phyloP scores from a whole-genome alignment of 768 basidiomycete genomes.

The Suillus fuscotomentosus region DNA sequence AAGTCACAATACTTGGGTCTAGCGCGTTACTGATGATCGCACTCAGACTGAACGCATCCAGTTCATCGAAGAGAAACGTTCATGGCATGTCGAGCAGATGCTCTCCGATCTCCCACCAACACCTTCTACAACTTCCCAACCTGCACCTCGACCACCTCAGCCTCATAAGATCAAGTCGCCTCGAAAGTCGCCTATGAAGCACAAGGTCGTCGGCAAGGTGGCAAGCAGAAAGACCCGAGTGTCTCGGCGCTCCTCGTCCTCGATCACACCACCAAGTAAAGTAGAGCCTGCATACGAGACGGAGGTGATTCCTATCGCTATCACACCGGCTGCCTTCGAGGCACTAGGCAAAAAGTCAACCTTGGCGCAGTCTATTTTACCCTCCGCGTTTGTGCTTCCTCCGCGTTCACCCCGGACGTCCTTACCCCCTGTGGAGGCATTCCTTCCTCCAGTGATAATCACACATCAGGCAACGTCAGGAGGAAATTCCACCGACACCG shows the following conservation, averaged over 20 bases:
- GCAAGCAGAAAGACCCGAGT: constrained; percentile 44
- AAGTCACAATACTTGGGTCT: constrained; percentile 5
- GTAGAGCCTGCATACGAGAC: constrained; percentile 51
- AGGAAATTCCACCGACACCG: not conserved
- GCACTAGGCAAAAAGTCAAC: constrained; percentile 18
- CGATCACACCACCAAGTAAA: constrained; percentile 32
- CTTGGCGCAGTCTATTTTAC: constrained; percentile 49
- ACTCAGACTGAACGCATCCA: constrained; percentile 58
- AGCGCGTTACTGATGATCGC: constrained; percentile 7
- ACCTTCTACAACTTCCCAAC: constrained; percentile 27
- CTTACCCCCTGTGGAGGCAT: constrained; percentile 49
- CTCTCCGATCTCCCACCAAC: constrained; percentile 55
- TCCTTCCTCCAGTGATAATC: constrained; percentile 26
- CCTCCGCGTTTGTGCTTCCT: constrained; percentile 74
- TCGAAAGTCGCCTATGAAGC: constrained; percentile 45
- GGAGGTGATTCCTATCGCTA: constrained; percentile 40
- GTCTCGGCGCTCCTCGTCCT: constrained; percentile 46
- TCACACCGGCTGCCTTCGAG: constrained; percentile 25
- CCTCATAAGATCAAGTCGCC: constrained; percentile 31
- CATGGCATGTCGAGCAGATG: constrained; percentile 69
- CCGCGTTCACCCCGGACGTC: constrained; percentile 74
- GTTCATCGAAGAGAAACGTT: constrained; percentile 67
- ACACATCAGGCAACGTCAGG: constrained; percentile 15
- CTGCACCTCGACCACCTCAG: constrained; percentile 26
- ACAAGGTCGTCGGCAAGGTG: constrained; percentile 46